Evolutionary conservation across 768 basidiomycete genomes (phyloP).

Genomic region (Cubamyces lactineus): DNA sequence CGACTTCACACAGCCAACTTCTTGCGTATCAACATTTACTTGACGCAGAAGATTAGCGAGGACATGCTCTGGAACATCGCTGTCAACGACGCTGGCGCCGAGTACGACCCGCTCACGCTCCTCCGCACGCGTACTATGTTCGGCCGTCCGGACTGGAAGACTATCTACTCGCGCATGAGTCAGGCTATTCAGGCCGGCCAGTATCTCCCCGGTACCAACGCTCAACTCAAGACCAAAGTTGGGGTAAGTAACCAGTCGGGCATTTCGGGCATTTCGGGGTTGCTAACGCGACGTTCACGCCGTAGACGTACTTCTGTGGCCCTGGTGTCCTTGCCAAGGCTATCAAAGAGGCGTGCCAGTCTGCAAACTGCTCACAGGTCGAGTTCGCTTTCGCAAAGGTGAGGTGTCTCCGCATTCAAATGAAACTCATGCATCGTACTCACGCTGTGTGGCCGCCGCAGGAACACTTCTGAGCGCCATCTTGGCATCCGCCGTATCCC

Average conservation of each 20-base stretch:
- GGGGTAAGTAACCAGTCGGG: conserved; percentile 54
- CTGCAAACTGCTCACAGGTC: conserved; percentile 57
- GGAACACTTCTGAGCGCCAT: conserved; percentile 59
- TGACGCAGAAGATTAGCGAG: conserved; percentile 83
- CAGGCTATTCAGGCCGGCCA: conserved; percentile 80
- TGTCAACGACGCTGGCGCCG: conserved; percentile 82
- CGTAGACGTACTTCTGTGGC: conserved; percentile 87
- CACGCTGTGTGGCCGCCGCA: conserved; percentile 28
- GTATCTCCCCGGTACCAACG: conserved; percentile 78
- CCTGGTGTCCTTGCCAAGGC: conserved; percentile 74
- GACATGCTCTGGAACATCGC: conserved; percentile 93
- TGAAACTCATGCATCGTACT: not conserved
- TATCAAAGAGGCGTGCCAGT: conserved; percentile 71
- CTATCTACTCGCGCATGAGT: conserved; percentile 75
- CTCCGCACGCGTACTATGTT: conserved; percentile 89
- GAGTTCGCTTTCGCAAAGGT: conserved; percentile 87
- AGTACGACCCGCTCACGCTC: conserved; percentile 88
- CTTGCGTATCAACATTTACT: conserved; percentile 88
- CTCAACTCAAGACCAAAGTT: conserved; percentile 82
- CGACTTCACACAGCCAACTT: conserved; percentile 67
- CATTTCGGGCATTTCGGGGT: conserved; percentile 9
- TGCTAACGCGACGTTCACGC: conserved; percentile 9
- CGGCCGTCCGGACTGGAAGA: conserved; percentile 89
- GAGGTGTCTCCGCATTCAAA: not conserved
- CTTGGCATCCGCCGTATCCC: conserved; percentile 3